Percentiles rank a stretch among this genome's conserved stretches.
Evolutionary conservation across 2,329 filamentous ascomycete species (phyloP).

Genomic region (Aspergillus sp.): DNA sequence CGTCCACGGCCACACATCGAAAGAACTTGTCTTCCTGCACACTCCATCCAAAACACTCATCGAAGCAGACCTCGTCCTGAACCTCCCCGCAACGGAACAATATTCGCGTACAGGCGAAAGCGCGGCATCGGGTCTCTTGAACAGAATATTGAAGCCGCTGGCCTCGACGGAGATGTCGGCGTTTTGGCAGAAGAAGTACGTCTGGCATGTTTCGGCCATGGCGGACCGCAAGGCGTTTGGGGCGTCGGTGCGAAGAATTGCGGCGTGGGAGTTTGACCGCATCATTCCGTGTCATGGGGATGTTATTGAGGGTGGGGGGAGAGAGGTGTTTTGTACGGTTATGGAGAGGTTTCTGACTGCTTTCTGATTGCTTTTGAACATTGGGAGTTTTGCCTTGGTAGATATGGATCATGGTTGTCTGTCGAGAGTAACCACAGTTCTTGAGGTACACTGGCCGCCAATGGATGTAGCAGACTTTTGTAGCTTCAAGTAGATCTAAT

Average conservation of each 20-base stretch:
- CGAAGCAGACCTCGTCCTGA: constrained; percentile 90
- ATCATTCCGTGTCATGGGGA: constrained; percentile 95
- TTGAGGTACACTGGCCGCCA: no score
- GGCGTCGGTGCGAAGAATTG: constrained; percentile 70
- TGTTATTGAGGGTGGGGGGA: constrained; percentile 74
- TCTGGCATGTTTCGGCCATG: constrained; percentile 74
- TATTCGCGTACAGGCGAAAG: constrained; percentile 64
- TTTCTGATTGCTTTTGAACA: no score
- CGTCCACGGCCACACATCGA: constrained; percentile 77
- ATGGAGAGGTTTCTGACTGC: constrained; percentile 76
- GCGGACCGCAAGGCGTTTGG: constrained; percentile 70
- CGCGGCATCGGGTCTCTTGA: constrained; percentile 61
- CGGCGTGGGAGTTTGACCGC: constrained; percentile 80
- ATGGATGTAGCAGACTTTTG: no score
- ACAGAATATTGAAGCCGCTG: constrained; percentile 60
- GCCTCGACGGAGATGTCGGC: constrained; percentile 63
- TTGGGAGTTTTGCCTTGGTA: no score
- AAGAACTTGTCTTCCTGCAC: constrained; percentile 87
- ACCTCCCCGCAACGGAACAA: constrained; percentile 85
- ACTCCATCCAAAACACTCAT: constrained; percentile 79
- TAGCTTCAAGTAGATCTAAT: no score
- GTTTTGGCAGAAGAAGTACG: constrained; percentile 75
- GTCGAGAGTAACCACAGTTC: no score
- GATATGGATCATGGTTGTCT: no score
- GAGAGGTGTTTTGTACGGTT: constrained; percentile 75